Conservation (phyloP, 2,329 filamentous ascomycete genomes). For the Neofusicoccum kwambonambiense region DNA sequence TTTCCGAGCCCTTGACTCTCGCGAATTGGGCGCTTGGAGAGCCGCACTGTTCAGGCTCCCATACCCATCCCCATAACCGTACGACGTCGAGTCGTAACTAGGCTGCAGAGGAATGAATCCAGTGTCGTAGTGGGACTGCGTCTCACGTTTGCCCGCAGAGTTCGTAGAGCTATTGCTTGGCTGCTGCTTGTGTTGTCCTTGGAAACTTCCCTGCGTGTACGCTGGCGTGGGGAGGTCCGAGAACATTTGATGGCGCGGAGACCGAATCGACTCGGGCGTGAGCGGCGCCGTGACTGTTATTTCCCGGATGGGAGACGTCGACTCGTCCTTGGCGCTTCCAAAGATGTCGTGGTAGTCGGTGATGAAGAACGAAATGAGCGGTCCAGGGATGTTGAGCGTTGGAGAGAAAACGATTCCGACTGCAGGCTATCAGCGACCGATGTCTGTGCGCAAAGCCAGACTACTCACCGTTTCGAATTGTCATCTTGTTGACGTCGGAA, state of each 20-base stretch:
- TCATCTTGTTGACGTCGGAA: conserved; percentile 93
- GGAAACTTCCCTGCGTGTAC: conserved; percentile 58
- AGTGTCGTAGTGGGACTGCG: conserved; percentile 42
- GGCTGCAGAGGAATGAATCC: conserved; percentile 54
- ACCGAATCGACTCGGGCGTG: conserved; percentile 59
- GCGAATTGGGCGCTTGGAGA: conserved; percentile 21
- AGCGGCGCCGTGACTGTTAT: conserved; percentile 43
- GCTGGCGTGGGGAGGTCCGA: conserved; percentile 64
- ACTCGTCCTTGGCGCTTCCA: conserved; percentile 63
- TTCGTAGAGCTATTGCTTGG: conserved; percentile 14
- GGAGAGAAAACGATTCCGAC: conserved; percentile 98
- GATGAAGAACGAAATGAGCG: conserved; percentile 89
- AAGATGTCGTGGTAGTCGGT: conserved; percentile 90
- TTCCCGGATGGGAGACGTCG: conserved; percentile 45
- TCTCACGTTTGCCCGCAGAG: conserved; percentile 4
- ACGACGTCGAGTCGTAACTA: conserved; percentile 43
- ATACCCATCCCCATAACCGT: conserved; percentile 29
- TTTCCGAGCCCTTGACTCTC: conserved; percentile 33
- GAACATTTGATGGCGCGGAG: conserved; percentile 65
- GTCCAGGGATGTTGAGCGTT: conserved; percentile 91
- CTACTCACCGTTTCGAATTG: conserved; percentile 69
- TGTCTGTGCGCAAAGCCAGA: neutral
- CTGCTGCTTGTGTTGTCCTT: conserved; percentile 23
- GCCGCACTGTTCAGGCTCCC: conserved; percentile 35
- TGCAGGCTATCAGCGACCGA: conserved; percentile 19